Conservation (phyloP, 2,329 filamentous ascomycete species). For the Cladophialophora bantiana region DNA sequence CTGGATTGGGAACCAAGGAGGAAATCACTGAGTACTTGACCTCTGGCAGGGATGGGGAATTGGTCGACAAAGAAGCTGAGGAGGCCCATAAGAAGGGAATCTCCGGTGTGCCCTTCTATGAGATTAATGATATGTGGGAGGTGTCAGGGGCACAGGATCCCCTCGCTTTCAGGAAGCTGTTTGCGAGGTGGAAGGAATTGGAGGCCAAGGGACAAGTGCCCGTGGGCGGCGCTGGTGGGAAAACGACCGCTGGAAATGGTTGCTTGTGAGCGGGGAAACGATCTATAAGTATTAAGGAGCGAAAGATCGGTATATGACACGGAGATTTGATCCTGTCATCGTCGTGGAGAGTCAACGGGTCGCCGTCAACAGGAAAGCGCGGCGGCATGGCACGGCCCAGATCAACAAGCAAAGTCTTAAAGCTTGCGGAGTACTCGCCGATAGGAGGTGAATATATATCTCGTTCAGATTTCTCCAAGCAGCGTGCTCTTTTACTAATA, state of each 20-base stretch:
- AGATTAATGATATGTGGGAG: conserved; percentile 68
- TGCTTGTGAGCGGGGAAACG: conserved; percentile 23
- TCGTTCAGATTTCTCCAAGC: background rate
- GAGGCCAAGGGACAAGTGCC: conserved; percentile 38
- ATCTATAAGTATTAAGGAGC: background rate
- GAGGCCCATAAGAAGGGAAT: conserved; percentile 62
- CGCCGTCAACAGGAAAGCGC: background rate
- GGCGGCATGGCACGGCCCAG: background rate
- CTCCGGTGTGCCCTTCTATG: conserved; percentile 76
- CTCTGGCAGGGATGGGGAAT: conserved; percentile 61
- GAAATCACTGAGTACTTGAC: conserved; percentile 64
- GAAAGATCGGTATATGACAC: background rate
- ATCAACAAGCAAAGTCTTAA: background rate
- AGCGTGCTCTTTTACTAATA: background rate
- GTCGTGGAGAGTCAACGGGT: background rate
- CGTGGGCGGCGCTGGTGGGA: background rate
- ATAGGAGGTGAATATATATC: background rate
- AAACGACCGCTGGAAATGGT: conserved; percentile 23
- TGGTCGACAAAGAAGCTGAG: conserved; percentile 64
- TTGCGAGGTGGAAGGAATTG: conserved; percentile 65
- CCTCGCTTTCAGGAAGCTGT: conserved; percentile 69
- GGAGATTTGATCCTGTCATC: background rate
- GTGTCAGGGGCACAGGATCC: conserved; percentile 76
- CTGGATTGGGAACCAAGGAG: conserved; percentile 50
- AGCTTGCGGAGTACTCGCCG: background rate